These are phyloP conservation scores for Suillus decipiens DNA, from an alignment of 768 basidiomycete species.

Conservation along the genomic window DNA sequence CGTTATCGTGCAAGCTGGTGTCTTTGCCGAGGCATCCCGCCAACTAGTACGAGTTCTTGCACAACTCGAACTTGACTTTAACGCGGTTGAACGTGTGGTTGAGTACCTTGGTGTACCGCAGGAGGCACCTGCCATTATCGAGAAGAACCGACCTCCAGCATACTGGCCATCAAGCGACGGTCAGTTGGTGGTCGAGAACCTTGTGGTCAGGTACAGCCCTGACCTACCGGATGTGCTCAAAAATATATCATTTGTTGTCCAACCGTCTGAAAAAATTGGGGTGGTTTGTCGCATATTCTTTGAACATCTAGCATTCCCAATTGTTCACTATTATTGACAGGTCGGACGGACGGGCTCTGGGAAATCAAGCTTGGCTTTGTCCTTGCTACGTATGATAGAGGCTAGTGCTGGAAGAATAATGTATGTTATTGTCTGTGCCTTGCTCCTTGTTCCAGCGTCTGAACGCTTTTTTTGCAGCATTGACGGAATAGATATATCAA, in stretches of 20 bases:
- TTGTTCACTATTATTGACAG: conserved; percentile 29
- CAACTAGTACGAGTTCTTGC: conserved; percentile 70
- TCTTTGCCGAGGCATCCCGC: conserved; percentile 69
- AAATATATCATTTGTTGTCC: conserved; percentile 57
- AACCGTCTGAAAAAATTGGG: conserved; percentile 67
- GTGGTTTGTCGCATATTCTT: conserved; percentile 44
- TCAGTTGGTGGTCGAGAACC: conserved; percentile 55
- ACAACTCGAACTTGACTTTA: conserved; percentile 73
- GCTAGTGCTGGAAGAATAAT: conserved; percentile 56
- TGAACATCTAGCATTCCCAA: conserved; percentile 1
- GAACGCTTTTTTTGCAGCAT: conserved; percentile 38
- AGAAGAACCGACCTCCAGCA: conserved; percentile 61
- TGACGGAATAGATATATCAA: conserved; percentile 69
- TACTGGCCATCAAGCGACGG: conserved; percentile 70
- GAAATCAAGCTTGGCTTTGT: conserved; percentile 38
- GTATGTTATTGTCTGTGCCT: conserved; percentile 36
- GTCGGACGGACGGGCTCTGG: conserved; percentile 73
- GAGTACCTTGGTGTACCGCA: conserved; percentile 70
- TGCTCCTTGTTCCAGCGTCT: conserved; percentile 1
- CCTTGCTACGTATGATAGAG: conserved; percentile 46
- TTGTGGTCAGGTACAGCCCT: conserved; percentile 64
- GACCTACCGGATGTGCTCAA: conserved; percentile 62
- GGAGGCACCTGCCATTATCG: conserved; percentile 64
- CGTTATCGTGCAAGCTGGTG: conserved; percentile 69
- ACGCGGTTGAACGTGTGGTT: conserved; percentile 71